Evolutionary conservation across 2,329 filamentous ascomycete genomes (phyloP), one percentile per base, ranked within the genome.

Genomic region (Hypoxylon sp.): DNA sequence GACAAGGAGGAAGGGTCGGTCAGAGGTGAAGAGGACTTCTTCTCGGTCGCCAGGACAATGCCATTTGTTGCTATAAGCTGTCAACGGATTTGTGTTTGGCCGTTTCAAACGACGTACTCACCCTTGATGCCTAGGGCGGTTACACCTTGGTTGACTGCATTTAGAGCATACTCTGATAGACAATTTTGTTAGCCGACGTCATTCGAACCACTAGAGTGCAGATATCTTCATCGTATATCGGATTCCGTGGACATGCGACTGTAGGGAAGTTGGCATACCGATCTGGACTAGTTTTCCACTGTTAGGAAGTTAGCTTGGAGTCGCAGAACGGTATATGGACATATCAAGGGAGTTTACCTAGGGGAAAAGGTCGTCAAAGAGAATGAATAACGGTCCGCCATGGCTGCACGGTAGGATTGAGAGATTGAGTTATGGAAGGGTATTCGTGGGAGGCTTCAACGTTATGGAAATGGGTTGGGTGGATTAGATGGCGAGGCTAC

Each of bases 281-380:
- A 99, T 98, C 85, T 99, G 96, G 74, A 98, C 95, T 85, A 99
- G 91, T 87, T 99, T 99, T 81, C 96, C 96, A 82, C 96, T 98
- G 75, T 70, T 60, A 69, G 65, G 69, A 65, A 74, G 80, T 89
- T 82, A 76, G 75, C 69, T 67, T 59, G 19, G 50, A 56, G 62
- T 57, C 38, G 84, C 80, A 77, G 76, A 72, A 73, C 67, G 73
- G 73, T 71, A 70, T 68, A 50, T 71, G 49, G 46, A 68, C 69
- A 69, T 64, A 60, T 67, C 67, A 72, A 68, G 75, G 74, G 72
- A 79, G 79, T 89, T 83, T 90, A 97, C 96, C 95, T 99, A 81
- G 96, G 96, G 79, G 96, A 98, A 91, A 99, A 99, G 73, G 96
- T 99, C 72, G 96, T 99, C 80, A 99, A 89, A 67, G 96, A 99